Percentiles rank a stretch among this genome's conserved stretches.
These are phyloP conservation scores for Solanum habrochaites DNA, from an alignment of 257 asterid genomes.

Conservation along the genomic window DNA sequence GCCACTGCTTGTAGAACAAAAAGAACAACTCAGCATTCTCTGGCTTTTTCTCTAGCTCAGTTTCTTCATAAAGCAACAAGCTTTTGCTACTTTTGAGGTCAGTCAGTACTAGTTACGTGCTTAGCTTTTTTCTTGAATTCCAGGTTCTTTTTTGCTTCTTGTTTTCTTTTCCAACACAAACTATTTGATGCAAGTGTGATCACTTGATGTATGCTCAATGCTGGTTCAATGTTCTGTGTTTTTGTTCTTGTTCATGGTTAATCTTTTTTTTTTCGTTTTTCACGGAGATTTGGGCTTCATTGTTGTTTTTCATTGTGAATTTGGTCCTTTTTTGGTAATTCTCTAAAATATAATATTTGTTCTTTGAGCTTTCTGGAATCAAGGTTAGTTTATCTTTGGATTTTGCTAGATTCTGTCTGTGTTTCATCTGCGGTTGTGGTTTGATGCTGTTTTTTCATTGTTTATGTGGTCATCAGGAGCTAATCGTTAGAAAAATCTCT, in stretches of 20 bases:
- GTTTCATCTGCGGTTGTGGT: neutral
- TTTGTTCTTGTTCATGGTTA: neutral
- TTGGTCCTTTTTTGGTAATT: neutral
- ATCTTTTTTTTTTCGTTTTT: neutral
- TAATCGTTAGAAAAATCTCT: neutral
- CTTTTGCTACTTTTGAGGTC: neutral
- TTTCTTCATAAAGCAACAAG: neutral
- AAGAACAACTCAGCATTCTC: neutral
- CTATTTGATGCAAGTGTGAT: neutral
- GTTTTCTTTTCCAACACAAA: neutral
- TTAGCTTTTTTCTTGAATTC: neutral
- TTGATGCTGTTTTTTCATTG: neutral
- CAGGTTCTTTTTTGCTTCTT: neutral
- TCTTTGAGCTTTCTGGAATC: neutral
- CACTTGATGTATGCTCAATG: neutral
- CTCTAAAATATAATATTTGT: neutral
- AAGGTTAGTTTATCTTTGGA: neutral
- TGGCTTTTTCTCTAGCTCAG: neutral
- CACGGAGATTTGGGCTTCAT: neutral
- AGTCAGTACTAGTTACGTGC: neutral
- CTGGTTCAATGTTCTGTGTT: neutral
- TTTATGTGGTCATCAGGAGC: neutral
- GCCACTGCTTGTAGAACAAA: neutral
- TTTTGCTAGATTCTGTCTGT: neutral
- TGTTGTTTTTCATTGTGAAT: neutral